These are phyloP conservation scores for Pachyrhizus erosus DNA, from an alignment of 306 rosid genomes.

Conservation along the genomic window DNA sequence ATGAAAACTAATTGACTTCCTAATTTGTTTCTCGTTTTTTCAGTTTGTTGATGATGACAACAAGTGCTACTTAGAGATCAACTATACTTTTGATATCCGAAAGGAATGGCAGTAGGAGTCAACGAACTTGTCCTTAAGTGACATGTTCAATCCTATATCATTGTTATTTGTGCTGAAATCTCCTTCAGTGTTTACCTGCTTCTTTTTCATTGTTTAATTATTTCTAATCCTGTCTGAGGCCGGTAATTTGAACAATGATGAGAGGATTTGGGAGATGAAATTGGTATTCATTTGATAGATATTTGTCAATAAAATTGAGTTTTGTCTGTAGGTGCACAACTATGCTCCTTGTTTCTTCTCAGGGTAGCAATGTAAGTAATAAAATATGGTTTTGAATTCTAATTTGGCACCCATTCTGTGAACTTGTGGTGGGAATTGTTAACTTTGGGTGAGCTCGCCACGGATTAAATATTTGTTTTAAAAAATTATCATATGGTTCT, in stretches of 20 bases:
- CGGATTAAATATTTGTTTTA: background rate
- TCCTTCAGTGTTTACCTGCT: constrained; percentile 50
- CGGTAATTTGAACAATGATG: constrained; percentile 56
- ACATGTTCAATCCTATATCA: constrained; percentile 41
- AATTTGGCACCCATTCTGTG: background rate
- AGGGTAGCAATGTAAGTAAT: constrained; percentile 24
- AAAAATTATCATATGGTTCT: background rate
- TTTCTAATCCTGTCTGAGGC: constrained; percentile 56
- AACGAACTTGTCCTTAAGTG: constrained; percentile 36
- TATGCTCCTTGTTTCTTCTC: constrained; percentile 14
- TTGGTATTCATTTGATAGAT: constrained; percentile 50
- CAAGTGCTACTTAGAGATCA: constrained; percentile 92
- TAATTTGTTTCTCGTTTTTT: constrained; percentile 7
- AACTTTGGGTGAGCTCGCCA: background rate
- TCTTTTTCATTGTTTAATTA: constrained; percentile 45
- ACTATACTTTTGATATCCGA: constrained; percentile 81
- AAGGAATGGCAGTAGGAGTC: constrained; percentile 71
- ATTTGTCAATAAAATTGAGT: constrained; percentile 55
- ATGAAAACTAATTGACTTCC: background rate
- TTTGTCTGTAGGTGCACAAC: constrained; percentile 25
- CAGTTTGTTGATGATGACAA: constrained; percentile 93
- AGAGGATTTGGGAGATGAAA: constrained; percentile 47
- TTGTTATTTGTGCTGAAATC: constrained; percentile 54
- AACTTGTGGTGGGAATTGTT: background rate
- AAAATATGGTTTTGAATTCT: constrained; percentile 13